Base-by-base conservation (phyloP, 371 early-diverging fungal species). In the Dentiscutata heterogama region DNA sequence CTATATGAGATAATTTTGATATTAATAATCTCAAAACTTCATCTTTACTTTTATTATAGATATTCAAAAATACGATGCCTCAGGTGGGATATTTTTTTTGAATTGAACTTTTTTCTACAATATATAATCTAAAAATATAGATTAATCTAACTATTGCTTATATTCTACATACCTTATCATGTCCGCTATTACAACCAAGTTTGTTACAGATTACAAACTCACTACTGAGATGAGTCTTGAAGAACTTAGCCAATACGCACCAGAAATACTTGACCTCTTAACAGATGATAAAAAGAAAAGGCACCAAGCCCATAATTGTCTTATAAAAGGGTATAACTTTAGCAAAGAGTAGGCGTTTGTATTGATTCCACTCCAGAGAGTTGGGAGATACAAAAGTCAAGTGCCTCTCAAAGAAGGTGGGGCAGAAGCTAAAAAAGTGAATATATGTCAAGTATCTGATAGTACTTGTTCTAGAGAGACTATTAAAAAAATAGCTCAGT, bases 111-210 rank as follows among this genome's bases (percentile, higher is more conserved):
- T 13, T n/a, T 63, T 27, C 63, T 27, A 63, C 63, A 13, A 63
- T 68, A 3, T 39, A 68, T 68, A 68, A 64, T 64, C 65, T 64
- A 27, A 64, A 64, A 22, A 64, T 11, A 64, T 27, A 64, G 65
- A 64, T 64, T 64, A 64, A 64, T 64, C 65, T 64, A 64, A 64
- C 25, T 64, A 64, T 27, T 42, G 14, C 70, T 1, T 25, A 35
- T 35, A 39, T 2, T 39, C 70, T 68, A 68, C 35, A 14, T 68
- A 39, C 42, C 13, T 18, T 16, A 31, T 22, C 2, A 68, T 68
- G 70, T 68, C 42, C 39, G 42, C 74, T 54, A 74, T 74, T 54
- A 31, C 54, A 54, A 53, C n/a, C 11, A 54, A 31, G 27, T 27
- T 74, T 35, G 54, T 74, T 54, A 58, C 22, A 74, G 10, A 74